Conservation (phyloP, 2,329 filamentous ascomycete genomes). For the Ilyonectria robusta region DNA sequence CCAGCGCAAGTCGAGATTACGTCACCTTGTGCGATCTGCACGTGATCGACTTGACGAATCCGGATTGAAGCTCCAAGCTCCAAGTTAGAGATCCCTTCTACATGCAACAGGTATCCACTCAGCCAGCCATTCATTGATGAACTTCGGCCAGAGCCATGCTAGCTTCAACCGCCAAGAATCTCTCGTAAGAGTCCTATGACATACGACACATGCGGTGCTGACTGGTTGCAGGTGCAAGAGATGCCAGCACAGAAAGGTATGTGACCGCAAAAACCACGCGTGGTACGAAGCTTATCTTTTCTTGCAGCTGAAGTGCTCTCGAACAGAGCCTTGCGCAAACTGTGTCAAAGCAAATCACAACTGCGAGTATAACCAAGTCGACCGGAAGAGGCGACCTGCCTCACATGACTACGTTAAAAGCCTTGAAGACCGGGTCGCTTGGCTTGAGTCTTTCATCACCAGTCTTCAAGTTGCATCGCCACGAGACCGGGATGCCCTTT, state of each 20-base stretch:
- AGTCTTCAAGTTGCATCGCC: constrained; percentile 25
- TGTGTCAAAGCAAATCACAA: constrained; percentile 17
- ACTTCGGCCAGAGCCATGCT: neutral
- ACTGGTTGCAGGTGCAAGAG: constrained; percentile 21
- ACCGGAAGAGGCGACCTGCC: constrained; percentile 29
- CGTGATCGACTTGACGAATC: neutral
- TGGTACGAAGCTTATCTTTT: neutral
- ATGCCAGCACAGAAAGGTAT: constrained; percentile 30
- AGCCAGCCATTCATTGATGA: neutral
- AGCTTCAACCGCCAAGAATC: neutral
- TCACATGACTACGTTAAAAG: constrained; percentile 41
- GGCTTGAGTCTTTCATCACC: constrained; percentile 35
- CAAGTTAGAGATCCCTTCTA: neutral
- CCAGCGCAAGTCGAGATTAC: neutral
- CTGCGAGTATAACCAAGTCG: constrained; percentile 29
- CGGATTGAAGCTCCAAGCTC: neutral
- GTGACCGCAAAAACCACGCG: neutral
- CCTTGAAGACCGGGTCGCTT: constrained; percentile 40
- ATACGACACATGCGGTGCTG: neutral
- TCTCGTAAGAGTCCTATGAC: neutral
- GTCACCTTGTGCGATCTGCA: neutral
- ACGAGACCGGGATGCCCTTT: constrained; percentile 18
- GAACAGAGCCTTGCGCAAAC: constrained; percentile 30
- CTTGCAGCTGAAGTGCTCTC: constrained; percentile 27
- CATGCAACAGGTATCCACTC: neutral